These are phyloP conservation scores for Cercospora berteroae DNA, from an alignment of 2,329 filamentous ascomycete species.

Conservation along the genomic window DNA sequence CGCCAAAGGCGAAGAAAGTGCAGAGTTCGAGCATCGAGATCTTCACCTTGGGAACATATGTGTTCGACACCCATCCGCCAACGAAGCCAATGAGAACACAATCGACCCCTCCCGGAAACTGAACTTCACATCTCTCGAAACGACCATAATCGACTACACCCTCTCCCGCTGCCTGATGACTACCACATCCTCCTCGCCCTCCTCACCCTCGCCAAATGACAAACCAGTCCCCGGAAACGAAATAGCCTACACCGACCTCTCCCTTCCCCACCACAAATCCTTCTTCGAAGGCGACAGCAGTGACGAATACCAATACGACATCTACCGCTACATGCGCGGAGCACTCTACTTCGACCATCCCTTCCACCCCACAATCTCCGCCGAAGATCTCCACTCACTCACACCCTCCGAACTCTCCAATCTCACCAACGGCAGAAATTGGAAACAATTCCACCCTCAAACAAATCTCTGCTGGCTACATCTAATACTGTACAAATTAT, in stretches of 20 bases:
- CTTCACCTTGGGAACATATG: slow-evolving; percentile 67
- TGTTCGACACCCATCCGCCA: slow-evolving; percentile 38
- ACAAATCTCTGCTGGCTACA: slow-evolving; percentile 65
- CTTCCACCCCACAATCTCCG: slow-evolving; percentile 17
- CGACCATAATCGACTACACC: slow-evolving; percentile 67
- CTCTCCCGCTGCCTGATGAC: slow-evolving; percentile 59
- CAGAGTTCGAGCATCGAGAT: slow-evolving; percentile 65
- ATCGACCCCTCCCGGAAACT: slow-evolving; percentile 42
- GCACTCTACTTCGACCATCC: slow-evolving; percentile 43
- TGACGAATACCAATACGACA: slow-evolving; percentile 56
- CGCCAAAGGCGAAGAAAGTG: slow-evolving; percentile 59
- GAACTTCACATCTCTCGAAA: slow-evolving; percentile 56
- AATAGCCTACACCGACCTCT: slow-evolving; percentile 44
- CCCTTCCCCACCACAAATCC: slow-evolving; percentile 43
- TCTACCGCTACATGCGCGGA: slow-evolving; percentile 55
- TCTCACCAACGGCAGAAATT: slow-evolving; percentile 33
- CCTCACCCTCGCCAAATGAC: neutral
- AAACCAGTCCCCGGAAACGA: fast-evolving
- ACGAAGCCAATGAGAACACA: neutral
- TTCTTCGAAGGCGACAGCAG: slow-evolving; percentile 50
- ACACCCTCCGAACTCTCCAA: neutral
- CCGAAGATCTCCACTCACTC: neutral
- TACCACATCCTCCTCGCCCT: neutral
- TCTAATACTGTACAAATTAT: slow-evolving; percentile 58
- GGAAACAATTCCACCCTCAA: slow-evolving; percentile 56